Evolutionary conservation across 371 early-diverging fungal genomes (phyloP).

Genomic region (Actinomucor elegans): DNA sequence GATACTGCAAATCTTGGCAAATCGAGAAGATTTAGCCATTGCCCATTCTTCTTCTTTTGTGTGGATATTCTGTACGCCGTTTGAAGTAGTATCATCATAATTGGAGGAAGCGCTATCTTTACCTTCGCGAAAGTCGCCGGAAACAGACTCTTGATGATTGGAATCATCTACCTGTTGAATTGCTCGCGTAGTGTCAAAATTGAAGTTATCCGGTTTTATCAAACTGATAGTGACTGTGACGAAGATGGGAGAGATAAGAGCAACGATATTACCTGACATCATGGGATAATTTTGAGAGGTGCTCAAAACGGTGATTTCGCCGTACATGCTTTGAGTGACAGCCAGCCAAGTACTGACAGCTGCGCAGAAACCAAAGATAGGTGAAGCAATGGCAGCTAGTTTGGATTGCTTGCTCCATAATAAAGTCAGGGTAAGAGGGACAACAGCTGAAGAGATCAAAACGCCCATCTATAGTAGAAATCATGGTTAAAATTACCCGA

Average conservation of each 20-base stretch:
- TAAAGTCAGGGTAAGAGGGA: constrained; percentile 63
- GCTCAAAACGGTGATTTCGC: constrained; percentile 52
- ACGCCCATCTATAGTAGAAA: constrained; percentile 58
- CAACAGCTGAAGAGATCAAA: constrained; percentile 62
- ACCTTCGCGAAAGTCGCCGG: constrained; percentile 20
- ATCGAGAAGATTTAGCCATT: constrained; percentile 30
- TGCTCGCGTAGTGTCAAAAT: constrained; percentile 54
- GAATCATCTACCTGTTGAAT: constrained; percentile 52
- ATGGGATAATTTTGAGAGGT: constrained; percentile 68
- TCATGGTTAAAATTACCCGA: not conserved
- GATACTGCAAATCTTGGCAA: constrained; percentile 38
- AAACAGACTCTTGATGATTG: constrained; percentile 11
- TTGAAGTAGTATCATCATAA: not conserved
- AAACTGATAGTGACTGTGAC: constrained; percentile 30
- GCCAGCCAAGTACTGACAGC: constrained; percentile 65
- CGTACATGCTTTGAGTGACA: constrained; percentile 52
- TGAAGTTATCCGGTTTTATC: constrained; percentile 60
- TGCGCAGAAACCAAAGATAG: constrained; percentile 51
- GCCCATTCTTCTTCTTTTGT: constrained; percentile 20
- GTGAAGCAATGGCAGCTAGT: constrained; percentile 53
- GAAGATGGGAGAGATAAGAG: constrained; percentile 32
- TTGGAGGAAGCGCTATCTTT: not conserved
- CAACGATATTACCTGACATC: constrained; percentile 68
- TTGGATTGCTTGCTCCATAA: constrained; percentile 66
- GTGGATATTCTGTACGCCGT: not conserved